These are phyloP conservation scores for Bryoglossum gracile DNA, from an alignment of 495 filamentous ascomycete genomes.

Conservation along the genomic window DNA sequence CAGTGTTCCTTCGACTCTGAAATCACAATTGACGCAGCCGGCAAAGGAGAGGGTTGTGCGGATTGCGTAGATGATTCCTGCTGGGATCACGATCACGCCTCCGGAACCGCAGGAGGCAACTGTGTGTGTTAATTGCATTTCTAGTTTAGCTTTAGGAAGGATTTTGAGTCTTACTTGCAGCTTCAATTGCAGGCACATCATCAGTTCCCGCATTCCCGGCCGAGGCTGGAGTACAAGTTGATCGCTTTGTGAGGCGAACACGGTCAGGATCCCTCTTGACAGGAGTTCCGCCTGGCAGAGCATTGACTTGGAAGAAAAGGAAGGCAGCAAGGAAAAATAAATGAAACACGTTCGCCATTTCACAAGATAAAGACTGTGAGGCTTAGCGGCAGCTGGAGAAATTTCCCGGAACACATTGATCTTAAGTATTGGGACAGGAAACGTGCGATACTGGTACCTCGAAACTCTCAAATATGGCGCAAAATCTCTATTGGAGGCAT, in stretches of 20 bases:
- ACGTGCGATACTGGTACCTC: too few relatives aligned
- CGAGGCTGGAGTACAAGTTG: constrained; percentile 33
- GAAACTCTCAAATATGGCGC: too few relatives aligned
- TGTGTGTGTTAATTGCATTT: too few relatives aligned
- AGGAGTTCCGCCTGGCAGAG: neutral
- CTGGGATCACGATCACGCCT: constrained; percentile 38
- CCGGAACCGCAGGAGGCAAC: constrained; percentile 31
- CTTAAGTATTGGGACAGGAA: too few relatives aligned
- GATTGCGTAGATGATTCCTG: constrained; percentile 30
- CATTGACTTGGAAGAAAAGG: neutral
- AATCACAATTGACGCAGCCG: constrained; percentile 33
- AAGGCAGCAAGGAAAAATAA: neutral
- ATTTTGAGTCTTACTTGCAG: too few relatives aligned
- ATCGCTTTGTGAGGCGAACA: constrained; percentile 13
- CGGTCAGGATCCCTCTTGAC: neutral
- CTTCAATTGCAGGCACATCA: constrained; percentile 34
- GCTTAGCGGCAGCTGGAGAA: too few relatives aligned
- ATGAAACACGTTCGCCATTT: neutral
- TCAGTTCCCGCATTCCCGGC: constrained; percentile 26
- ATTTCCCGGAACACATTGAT: too few relatives aligned
- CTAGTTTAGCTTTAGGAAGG: too few relatives aligned
- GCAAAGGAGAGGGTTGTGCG: constrained; percentile 34
- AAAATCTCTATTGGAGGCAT: too few relatives aligned
- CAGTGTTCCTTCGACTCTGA: constrained; percentile 37
- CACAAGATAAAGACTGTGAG: too few relatives aligned